Evolutionary conservation across 1,284 basidiomycete genomes (phyloP), one percentile per base, ranked within the genome.

Genomic region (Pseudozyma sp.): DNA sequence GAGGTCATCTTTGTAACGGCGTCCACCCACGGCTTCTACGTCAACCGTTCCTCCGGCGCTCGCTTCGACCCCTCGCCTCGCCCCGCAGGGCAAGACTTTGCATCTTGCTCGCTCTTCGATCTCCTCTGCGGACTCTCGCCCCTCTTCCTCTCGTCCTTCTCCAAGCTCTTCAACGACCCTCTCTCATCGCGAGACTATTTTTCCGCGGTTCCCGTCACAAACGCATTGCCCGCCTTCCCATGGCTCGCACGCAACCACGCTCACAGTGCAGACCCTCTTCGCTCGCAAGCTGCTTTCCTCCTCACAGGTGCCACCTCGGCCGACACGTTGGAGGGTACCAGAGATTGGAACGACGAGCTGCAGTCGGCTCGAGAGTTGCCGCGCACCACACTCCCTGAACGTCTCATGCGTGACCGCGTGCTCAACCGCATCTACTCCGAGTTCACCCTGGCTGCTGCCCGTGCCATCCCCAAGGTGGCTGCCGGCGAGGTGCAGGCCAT

Each of bases 271-370:
- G 88, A 89, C 70, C 77, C 86, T n/a, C 82, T 88, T 46, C 85
- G 88, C 57, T 86, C 87, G 17, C 88, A 89, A 80, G 83, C 87
- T 14, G 88, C 88, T 5, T 89, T 87, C 85, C 84, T 89, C 43
- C 85, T 88, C 71, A 87, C 87, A 1, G 88, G 88, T 34, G 87
- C 86, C 43, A 86, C 82, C 57, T 85, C 84, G 3, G 84, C 86
- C 30, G 87, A 88, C 53, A 86, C 85, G 16, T 83, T 88, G 31
- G 88, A 88, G 57, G 85, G 84, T 19, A 86, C 87, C 5, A 85
- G 88, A 57, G 88, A 89, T 79, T 89, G 88, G 88, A 89, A 88
- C 80, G 88, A 89, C 75, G 88, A 89, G 84, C 86, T 88, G 40
- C 87, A 88, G 69, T 86, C 87, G 40, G 86, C 87, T 68, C 85